A percentile compares a stretch with the other conserved stretches of the same genome.
Conservation (phyloP, 2,329 filamentous ascomycete genomes). For the Sporothrix variecibatus region DNA sequence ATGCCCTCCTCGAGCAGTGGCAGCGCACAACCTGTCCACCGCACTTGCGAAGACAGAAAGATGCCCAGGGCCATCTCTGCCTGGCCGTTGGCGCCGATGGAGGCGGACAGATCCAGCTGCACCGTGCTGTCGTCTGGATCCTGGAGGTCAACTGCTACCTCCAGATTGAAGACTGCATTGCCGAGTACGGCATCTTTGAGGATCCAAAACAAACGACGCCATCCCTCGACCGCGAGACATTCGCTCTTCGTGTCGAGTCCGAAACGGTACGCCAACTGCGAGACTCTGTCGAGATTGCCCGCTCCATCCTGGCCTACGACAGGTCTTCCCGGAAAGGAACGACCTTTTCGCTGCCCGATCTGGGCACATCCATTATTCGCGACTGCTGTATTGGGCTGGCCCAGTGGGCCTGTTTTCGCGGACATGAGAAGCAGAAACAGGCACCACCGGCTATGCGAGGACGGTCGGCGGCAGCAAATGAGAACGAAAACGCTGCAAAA, state of each 20-base stretch:
- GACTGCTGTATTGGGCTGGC: slow-evolving; percentile 29
- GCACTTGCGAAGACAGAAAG: slow-evolving; percentile 19
- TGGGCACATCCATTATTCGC: slow-evolving; percentile 30
- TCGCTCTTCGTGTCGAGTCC: slow-evolving; percentile 25
- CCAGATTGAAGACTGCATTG: slow-evolving; percentile 30
- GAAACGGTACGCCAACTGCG: slow-evolving; percentile 29
- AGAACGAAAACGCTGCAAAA: background rate
- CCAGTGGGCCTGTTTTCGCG: slow-evolving; percentile 17
- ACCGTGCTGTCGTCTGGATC: slow-evolving; percentile 30
- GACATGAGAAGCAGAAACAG: background rate
- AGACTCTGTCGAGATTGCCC: slow-evolving; percentile 27
- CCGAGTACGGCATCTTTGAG: slow-evolving; percentile 27
- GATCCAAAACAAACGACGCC: background rate
- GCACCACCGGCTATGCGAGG: slow-evolving; percentile 6
- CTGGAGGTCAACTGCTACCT: slow-evolving; percentile 32
- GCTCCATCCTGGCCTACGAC: slow-evolving; percentile 18
- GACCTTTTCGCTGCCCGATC: slow-evolving; percentile 26
- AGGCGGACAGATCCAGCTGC: slow-evolving; percentile 22
- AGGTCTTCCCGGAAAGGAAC: background rate
- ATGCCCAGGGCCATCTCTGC: background rate
- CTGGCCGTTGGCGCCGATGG: background rate
- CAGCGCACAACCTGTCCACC: slow-evolving; percentile 20
- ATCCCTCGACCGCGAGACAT: slow-evolving; percentile 23
- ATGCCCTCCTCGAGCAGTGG: slow-evolving; percentile 24
- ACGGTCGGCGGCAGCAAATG: background rate